A percentile compares a stretch with the other conserved stretches of the same genome.
phyloP scores from a whole-genome alignment of 2,329 filamentous ascomycete genomes.

The Penicillium sp. region DNA sequence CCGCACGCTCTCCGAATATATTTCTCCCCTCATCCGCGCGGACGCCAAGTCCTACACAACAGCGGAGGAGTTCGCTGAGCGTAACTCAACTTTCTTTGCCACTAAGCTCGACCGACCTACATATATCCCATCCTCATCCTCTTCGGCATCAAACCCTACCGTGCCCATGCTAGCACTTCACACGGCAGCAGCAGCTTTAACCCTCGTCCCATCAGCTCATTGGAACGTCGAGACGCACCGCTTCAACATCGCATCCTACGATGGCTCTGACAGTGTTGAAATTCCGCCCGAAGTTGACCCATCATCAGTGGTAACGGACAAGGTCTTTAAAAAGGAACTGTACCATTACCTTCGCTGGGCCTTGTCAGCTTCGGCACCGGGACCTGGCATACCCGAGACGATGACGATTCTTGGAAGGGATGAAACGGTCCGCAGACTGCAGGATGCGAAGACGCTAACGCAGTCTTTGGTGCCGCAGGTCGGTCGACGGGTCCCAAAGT shows the following conservation, averaged over 20 bases:
- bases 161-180: constrained; percentile 40
- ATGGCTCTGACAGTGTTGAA: constrained; percentile 20
- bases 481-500: constrained; percentile 19
- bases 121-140: constrained; percentile 22
- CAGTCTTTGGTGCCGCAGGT: constrained; percentile 14
- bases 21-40: constrained; percentile 49
- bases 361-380: constrained; percentile 49
- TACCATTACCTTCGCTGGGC: constrained; percentile 57
- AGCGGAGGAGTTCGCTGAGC: constrained; percentile 51
- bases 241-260: constrained; percentile 38
- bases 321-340: constrained; percentile 44
- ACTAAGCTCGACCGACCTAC: constrained; percentile 27
- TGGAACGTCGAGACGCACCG: constrained; percentile 42
- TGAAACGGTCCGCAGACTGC: constrained; percentile 47
- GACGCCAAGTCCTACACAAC: constrained; percentile 57
- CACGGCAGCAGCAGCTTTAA: constrained; percentile 42
- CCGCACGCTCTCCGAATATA: constrained; percentile 45
- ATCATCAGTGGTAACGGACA: constrained; percentile 23
- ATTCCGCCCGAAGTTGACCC: constrained; percentile 20
- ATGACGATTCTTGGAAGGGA: constrained; percentile 54
- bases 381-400: constrained; percentile 51
- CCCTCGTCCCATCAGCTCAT: constrained; percentile 39
- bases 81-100: constrained; percentile 57
- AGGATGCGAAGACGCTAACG: constrained; percentile 37
- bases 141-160: constrained; percentile 13